Evolutionary conservation across 2,329 filamentous ascomycete genomes (phyloP), one percentile per base, ranked within the genome.

Genomic region (Hypomyces rosellus): DNA sequence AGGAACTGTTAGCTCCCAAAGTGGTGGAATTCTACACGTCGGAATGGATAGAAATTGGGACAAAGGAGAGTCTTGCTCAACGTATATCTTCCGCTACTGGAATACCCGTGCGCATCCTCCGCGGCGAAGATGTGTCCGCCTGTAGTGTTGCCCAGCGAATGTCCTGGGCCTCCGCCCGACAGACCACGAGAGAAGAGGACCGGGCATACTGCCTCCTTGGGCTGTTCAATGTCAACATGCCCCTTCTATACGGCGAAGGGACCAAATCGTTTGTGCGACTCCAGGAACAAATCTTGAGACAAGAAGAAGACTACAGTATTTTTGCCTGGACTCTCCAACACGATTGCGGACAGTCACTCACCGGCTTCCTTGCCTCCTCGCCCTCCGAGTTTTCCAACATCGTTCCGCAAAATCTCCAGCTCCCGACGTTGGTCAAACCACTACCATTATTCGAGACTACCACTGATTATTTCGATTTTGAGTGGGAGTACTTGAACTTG

Each of bases 1-100:
- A 85, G 61, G 82, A 88, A 64, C 82, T 86, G 0, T 73, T 89
- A 4, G 85, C 67, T 0, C 66, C 65, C 1, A 15, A 13, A 1
- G 38, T 52, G 0, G 18, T 69, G 1, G 15, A 53, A 2, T 70
- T 72, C 52, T 69, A 59, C 54, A 55, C 63, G 34, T 11, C 14
- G 0, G 41, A 45, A 2, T 71, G 66, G 68, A 16, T 25, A 0
- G 46, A 39, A 1, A 49, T 66, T 2, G 66, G 66, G 2, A 58
- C 55, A 2, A 65, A 61, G 45, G 18, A 38, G 2, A 46, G 50
- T 1, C 37, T 64, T 6, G 37, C 42, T 2, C 14, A 38, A 2
- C 7, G 42, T 1, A 50, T 59, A 25, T 61, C 64, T 3, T 46
- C 54, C 7, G 62, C 68, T 22, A 54, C 52, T 11, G 38, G 37